A percentile compares a stretch with the other conserved stretches of the same genome.
phyloP scores from a whole-genome alignment of 2,329 filamentous ascomycete genomes.

The Raffaelea ambrosiae region DNA sequence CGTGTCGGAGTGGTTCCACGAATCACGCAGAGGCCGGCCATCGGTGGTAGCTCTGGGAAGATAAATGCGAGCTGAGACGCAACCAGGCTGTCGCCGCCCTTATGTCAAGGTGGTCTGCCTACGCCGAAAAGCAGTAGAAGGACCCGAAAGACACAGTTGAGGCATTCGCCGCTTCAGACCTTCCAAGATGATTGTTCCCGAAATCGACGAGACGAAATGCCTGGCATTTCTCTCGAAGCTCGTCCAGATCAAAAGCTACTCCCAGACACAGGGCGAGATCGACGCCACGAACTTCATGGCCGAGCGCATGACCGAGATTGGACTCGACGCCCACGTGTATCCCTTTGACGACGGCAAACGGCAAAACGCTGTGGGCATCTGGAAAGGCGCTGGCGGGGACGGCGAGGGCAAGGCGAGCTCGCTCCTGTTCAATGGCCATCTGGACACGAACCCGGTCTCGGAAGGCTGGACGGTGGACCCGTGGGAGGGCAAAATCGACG shows the following conservation, averaged over 20 bases:
- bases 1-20: too few relatives aligned
- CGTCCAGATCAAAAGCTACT: slow-evolving; percentile 20
- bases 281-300: slow-evolving; percentile 16
- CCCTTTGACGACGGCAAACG: slow-evolving; percentile 15
- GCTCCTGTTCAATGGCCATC: slow-evolving; percentile 20
- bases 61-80: too few relatives aligned
- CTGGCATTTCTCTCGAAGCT: slow-evolving; percentile 15
- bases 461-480: slow-evolving; percentile 21
- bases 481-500: slow-evolving; percentile 20
- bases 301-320: slow-evolving; percentile 13
- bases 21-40: too few relatives aligned
- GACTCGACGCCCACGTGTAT: slow-evolving; percentile 15
- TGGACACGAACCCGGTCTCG: slow-evolving; percentile 21
- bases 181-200: slow-evolving; percentile 3
- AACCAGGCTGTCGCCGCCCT: too few relatives aligned
- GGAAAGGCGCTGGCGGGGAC: slow-evolving; percentile 15
- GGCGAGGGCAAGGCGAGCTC: background rate
- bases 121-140: too few relatives aligned
- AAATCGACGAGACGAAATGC: slow-evolving; percentile 17
- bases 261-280: slow-evolving; percentile 19
- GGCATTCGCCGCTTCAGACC: too few relatives aligned
- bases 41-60: too few relatives aligned
- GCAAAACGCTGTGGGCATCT: slow-evolving; percentile 17
- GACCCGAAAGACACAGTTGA: too few relatives aligned
- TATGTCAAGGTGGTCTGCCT: too few relatives aligned